These are phyloP conservation scores for Alternaria consortialis DNA, from an alignment of 2,329 filamentous ascomycete genomes.

Conservation along the genomic window DNA sequence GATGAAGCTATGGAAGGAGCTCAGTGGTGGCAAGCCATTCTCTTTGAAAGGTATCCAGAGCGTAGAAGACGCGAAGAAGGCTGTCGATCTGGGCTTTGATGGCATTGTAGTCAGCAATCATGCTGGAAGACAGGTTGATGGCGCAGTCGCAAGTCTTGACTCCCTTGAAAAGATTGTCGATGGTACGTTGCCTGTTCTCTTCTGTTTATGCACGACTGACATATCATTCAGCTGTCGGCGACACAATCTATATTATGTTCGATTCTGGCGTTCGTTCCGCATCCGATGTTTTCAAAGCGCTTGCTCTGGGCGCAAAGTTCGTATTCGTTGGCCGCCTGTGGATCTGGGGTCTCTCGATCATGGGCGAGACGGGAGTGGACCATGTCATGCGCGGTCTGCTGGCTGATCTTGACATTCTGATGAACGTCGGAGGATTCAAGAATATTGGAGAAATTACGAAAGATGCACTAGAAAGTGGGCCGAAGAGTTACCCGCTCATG, in stretches of 20 bases:
- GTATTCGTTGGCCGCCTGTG: constrained; percentile 69
- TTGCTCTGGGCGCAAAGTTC: constrained; percentile 69
- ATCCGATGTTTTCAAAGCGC: constrained; percentile 67
- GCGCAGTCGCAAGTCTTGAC: constrained; percentile 67
- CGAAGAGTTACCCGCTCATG: constrained; percentile 36
- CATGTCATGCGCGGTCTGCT: constrained; percentile 70
- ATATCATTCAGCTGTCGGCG: constrained; percentile 54
- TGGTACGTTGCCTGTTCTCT: constrained; percentile 42
- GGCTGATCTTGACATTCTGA: constrained; percentile 69
- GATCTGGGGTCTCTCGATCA: constrained; percentile 68
- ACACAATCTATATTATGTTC: constrained; percentile 65
- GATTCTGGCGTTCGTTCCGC: constrained; percentile 67
- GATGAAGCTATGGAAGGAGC: constrained; percentile 64
- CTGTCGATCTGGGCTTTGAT: constrained; percentile 68
- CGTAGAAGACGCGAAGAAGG: constrained; percentile 68
- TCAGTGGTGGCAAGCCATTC: constrained; percentile 65
- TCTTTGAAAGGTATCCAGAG: constrained; percentile 76
- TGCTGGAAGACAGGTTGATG: constrained; percentile 72
- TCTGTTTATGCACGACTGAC: not conserved
- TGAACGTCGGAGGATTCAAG: constrained; percentile 67
- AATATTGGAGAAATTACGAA: constrained; percentile 62
- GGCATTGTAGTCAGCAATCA: constrained; percentile 77
- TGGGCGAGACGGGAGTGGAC: constrained; percentile 67
- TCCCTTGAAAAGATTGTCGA: constrained; percentile 67
- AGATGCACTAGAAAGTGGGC: constrained; percentile 38